Percentiles rank a stretch among this genome's conserved stretches.
Evolutionary conservation across 2,329 filamentous ascomycete genomes (phyloP).

Genomic region (Pseudomassariella vexata): DNA sequence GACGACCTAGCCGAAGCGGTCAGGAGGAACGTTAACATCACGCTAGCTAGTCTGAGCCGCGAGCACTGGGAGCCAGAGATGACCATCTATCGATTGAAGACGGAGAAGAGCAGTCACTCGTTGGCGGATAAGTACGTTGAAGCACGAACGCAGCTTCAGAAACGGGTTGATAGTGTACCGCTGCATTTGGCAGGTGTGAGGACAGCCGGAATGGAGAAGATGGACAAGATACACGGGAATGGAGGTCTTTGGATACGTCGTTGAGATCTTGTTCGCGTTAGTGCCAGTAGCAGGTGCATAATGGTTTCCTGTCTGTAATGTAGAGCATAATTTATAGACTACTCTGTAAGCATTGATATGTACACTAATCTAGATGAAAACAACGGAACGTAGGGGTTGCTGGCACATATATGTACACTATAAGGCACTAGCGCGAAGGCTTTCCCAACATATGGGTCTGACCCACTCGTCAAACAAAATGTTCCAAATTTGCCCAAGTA

Average conservation of each 20-base stretch:
- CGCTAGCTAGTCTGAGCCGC: conserved; percentile 40
- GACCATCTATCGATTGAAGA: conserved; percentile 31
- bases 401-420: no score
- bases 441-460: no score
- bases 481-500: no score
- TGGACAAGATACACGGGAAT: conserved; percentile 42
- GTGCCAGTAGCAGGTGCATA: no score
- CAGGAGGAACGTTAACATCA: conserved; percentile 33
- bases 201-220: conserved; percentile 37
- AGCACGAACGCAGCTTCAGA: conserved; percentile 43
- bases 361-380: no score
- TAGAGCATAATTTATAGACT: no score
- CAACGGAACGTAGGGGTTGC: no score
- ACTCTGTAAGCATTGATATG: no score
- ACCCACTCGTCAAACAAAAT: no score
- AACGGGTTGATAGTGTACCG: conserved; percentile 51
- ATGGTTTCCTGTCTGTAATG: no score
- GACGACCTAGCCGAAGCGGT: conserved; percentile 20
- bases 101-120: conserved; percentile 33
- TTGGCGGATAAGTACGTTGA: conserved; percentile 41
- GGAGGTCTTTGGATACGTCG: conserved; percentile 43
- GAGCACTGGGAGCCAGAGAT: conserved; percentile 37
- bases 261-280: no score
- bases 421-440: no score
- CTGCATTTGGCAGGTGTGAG: conserved; percentile 54